Percentiles rank a stretch among this genome's conserved stretches.
phyloP scores from a whole-genome alignment of 495 filamentous ascomycete genomes.

The Xylaria cubensis region DNA sequence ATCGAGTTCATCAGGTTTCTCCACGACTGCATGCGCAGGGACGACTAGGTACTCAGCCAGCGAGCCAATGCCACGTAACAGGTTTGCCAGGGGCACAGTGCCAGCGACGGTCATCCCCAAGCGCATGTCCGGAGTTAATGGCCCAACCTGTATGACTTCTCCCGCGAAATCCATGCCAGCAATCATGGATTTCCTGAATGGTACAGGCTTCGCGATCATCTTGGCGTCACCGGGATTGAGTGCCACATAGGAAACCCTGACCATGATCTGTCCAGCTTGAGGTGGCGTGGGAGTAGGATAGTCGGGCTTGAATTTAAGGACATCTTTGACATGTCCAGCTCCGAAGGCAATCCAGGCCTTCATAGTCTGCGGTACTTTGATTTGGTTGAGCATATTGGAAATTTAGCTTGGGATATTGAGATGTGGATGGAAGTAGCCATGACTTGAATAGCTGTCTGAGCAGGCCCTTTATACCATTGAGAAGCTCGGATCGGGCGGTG shows the following conservation, averaged over 20 bases:
- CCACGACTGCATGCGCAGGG: slow-evolving; percentile 28
- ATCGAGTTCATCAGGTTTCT: slow-evolving; percentile 29
- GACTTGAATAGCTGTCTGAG: background rate
- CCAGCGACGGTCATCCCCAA: slow-evolving; percentile 28
- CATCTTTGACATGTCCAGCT: slow-evolving; percentile 22
- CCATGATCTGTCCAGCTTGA: slow-evolving; percentile 31
- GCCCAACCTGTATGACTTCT: slow-evolving; percentile 31
- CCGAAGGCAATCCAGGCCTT: slow-evolving; percentile 28
- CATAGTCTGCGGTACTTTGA: slow-evolving; percentile 27
- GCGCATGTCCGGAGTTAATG: slow-evolving; percentile 3
- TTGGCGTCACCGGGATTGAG: slow-evolving; percentile 34
- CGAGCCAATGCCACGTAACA: slow-evolving; percentile 26
- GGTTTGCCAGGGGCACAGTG: slow-evolving; percentile 19
- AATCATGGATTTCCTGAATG: slow-evolving; percentile 21
- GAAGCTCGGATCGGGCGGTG: background rate
- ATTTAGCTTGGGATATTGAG: background rate
- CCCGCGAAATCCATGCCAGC: slow-evolving; percentile 31
- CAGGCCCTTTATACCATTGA: slow-evolving; percentile 14
- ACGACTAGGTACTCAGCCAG: slow-evolving; percentile 32
- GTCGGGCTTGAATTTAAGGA: slow-evolving; percentile 27
- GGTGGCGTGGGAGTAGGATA: slow-evolving; percentile 31
- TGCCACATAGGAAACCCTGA: slow-evolving; percentile 32
- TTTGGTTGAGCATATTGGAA: slow-evolving; percentile 16
- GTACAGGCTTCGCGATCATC: slow-evolving; percentile 29
- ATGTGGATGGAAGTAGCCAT: background rate